phyloP scores from a whole-genome alignment of 768 basidiomycete species.

The Kwoniella bestiolae region DNA sequence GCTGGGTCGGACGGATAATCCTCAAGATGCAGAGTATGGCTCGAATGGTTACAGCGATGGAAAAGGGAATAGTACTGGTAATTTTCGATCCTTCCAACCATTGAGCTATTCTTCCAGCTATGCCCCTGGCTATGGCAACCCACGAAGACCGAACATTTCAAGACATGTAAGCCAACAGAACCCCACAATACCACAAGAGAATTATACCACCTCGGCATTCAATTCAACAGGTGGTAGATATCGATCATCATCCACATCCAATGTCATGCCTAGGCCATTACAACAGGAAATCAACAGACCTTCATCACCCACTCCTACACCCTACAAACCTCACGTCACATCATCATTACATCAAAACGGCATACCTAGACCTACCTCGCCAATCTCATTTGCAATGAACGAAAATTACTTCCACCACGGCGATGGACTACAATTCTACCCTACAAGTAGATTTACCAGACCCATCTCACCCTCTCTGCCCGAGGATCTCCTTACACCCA shows the following conservation, averaged over 20 bases:
- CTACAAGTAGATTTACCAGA: constrained; percentile 6
- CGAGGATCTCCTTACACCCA: neutral
- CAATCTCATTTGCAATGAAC: neutral
- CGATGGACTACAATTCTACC: neutral
- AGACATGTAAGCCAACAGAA: neutral
- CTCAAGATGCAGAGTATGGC: neutral
- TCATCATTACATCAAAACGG: neutral
- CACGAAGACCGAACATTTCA: neutral
- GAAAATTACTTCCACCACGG: neutral
- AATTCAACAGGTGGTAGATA: neutral
- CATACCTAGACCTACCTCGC: neutral
- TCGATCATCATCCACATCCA: neutral
- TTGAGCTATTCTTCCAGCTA: neutral
- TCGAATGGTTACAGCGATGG: neutral
- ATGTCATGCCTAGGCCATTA: neutral
- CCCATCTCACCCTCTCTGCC: constrained; percentile 17
- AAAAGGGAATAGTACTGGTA: neutral
- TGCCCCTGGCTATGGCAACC: neutral
- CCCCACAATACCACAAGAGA: neutral
- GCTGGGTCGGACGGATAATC: neutral
- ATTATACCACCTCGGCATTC: neutral
- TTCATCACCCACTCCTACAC: neutral
- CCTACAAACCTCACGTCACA: neutral
- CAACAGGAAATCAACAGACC: neutral
- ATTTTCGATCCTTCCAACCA: neutral